A percentile compares a stretch with the other conserved stretches of the same genome.
phyloP scores from a whole-genome alignment of 192 early-diverging fungal genomes.

The Backusella macrospora region DNA sequence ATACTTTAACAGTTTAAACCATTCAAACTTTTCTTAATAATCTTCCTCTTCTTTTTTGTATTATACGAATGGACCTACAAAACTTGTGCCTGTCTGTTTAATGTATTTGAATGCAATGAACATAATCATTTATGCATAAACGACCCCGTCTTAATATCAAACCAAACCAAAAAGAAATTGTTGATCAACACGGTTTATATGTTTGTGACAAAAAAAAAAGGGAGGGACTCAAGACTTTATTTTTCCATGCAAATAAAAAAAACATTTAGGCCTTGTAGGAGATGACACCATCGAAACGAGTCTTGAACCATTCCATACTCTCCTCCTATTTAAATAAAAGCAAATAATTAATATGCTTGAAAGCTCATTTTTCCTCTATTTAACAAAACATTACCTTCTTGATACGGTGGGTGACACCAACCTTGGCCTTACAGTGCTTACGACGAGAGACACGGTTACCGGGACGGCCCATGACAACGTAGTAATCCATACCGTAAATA shows the following conservation, averaged over 20 bases:
- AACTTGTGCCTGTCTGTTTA: no score
- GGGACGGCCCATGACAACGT: conserved; percentile 97
- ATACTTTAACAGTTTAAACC: no score
- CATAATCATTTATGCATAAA: no score
- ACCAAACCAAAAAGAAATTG: neutral
- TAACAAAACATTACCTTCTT: conserved; percentile 53
- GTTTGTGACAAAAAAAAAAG: conserved; percentile 4
- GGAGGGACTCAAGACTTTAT: neutral
- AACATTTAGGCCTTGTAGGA: conserved; percentile 13
- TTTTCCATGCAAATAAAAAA: conserved; percentile 1
- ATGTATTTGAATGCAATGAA: no score
- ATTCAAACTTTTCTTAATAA: no score
- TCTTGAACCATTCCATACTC: conserved; percentile 98
- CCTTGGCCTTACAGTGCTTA: conserved; percentile 80
- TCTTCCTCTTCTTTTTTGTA: no score
- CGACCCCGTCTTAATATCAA: no score
- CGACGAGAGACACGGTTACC: conserved; percentile 95
- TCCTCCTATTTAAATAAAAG: conserved; percentile 63
- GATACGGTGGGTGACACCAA: conserved; percentile 92
- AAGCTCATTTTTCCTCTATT: neutral
- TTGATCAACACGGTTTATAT: neutral
- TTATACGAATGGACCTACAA: no score
- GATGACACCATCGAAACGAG: conserved; percentile 59
- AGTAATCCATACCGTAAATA: conserved; percentile 99
- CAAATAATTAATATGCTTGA: neutral